Evolutionary conservation across 2,329 filamentous ascomycete genomes (phyloP).

Genomic region (Pyrenophora tritici-repentis): DNA sequence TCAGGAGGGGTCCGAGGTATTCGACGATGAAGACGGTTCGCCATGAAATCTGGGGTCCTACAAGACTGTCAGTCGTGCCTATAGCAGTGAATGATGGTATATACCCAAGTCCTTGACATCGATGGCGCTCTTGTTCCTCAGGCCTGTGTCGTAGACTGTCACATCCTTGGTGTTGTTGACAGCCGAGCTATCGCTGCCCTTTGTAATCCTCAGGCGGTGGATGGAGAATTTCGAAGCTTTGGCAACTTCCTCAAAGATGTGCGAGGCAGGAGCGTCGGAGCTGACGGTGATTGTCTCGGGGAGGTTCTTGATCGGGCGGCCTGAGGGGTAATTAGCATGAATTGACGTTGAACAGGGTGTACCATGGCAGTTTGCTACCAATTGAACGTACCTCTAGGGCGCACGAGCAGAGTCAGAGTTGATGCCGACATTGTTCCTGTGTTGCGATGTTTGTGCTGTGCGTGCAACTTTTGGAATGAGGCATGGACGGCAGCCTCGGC

Average conservation of each 20-base stretch:
- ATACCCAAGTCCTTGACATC: constrained; percentile 93
- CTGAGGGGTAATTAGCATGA: constrained; percentile 44
- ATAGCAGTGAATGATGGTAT: neutral
- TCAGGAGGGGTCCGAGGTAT: constrained; percentile 87
- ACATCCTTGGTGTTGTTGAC: constrained; percentile 60
- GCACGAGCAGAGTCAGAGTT: constrained; percentile 51
- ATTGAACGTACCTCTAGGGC: constrained; percentile 50
- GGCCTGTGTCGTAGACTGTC: constrained; percentile 60
- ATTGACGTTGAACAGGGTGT: neutral
- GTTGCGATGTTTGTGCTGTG: constrained; percentile 12
- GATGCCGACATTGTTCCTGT: constrained; percentile 49
- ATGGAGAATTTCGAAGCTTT: constrained; percentile 59
- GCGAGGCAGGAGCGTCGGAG: constrained; percentile 56
- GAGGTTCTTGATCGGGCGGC: constrained; percentile 65
- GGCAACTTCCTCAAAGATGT: constrained; percentile 64
- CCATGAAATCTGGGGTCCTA: constrained; percentile 90
- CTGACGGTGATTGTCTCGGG: constrained; percentile 61
- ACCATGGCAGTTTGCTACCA: neutral
- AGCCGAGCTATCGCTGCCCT: constrained; percentile 64
- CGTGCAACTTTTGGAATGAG: constrained; percentile 16
- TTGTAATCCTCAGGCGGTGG: constrained; percentile 67
- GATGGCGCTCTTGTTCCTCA: constrained; percentile 65
- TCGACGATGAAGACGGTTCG: constrained; percentile 93
- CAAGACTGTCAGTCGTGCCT: constrained; percentile 7
- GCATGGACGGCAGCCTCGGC: constrained; percentile 19